Evolutionary conservation across 306 rosid species (phyloP), one percentile per base, ranked within the genome.

Genomic region (Trifolium subterraneum): DNA sequence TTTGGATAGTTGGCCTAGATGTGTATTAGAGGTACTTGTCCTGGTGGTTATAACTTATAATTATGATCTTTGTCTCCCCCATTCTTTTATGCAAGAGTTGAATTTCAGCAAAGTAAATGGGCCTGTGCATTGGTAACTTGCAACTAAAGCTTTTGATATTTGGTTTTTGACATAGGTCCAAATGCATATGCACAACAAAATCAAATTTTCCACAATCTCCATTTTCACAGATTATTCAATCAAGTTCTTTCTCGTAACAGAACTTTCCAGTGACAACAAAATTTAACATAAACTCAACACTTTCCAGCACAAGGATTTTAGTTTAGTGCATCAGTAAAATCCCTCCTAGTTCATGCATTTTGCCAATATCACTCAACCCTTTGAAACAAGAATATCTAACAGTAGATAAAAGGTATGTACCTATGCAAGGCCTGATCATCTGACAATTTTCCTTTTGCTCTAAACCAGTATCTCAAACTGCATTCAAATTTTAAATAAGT

Each of bases 401-500:
- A 67, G 19, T 50, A 41, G 16, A 73, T 62, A 72, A 33, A 68
- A 63, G 47, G 59, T 74, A 67, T 64, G 27, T 71, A 94, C 98
- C 97, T 87, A 75, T 94, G 98, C 93, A 94, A 79, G 64, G 98
- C 97, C 79, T 86, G 96, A 85, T 94, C 98, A 85, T 91, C 97
- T 59, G 98, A 88, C 75, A 94, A 89, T 69, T 83, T 87, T 74
- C 96, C 98, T 70, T 65, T 91, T 42, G 98, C 95, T 86, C 88
- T 90, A 85, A 94, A 90, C 98, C 98, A 94, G 77, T 81, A 94
- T 80, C 82, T 86, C 88, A 91, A 80, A 42, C 98, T 94, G 92
- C 85, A 82, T 2, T 79, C 48, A 86, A 68, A 76, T 71, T 75
- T 73, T 38, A 56, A 66, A 76, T 8, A 73, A 15, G 68, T 56